phyloP scores from a whole-genome alignment of 2,329 filamentous ascomycete genomes.

The Macrophomina tecta region DNA sequence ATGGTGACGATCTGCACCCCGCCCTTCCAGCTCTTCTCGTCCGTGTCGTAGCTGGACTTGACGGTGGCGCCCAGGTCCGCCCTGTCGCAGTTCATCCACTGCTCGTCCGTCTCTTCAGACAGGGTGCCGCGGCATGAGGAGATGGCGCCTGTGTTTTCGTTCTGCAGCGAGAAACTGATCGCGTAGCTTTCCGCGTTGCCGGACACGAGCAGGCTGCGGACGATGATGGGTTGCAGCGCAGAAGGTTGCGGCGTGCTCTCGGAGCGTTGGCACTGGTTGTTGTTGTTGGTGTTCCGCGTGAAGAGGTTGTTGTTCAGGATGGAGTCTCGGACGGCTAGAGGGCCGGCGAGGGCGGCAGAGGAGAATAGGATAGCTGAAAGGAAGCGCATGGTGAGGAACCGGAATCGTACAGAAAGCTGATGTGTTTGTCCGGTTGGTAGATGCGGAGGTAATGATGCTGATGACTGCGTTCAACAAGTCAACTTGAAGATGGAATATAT shows the following conservation, averaged over 20 bases:
- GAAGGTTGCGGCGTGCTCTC: not conserved
- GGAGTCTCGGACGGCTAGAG: not conserved
- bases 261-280: not conserved
- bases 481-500: not conserved
- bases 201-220: not conserved
- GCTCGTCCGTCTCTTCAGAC: not conserved
- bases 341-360: not conserved
- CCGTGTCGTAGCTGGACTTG: constrained; percentile 3
- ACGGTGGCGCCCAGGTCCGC: not conserved
- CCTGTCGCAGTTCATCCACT: constrained; percentile 5
- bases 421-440: not conserved
- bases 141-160: not conserved
- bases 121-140: not conserved
- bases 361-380: not conserved
- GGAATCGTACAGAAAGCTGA: not conserved
- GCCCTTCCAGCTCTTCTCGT: constrained; percentile 1
- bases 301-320: not conserved
- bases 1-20: not conserved
- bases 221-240: not conserved
- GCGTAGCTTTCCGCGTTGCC: not conserved
- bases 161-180: not conserved
- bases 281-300: not conserved
- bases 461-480: not conserved
- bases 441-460: not conserved
- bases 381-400: not conserved